Evolutionary conservation across 2,329 filamentous ascomycete species (phyloP).

Genomic region (Pyrenochaeta sp.): DNA sequence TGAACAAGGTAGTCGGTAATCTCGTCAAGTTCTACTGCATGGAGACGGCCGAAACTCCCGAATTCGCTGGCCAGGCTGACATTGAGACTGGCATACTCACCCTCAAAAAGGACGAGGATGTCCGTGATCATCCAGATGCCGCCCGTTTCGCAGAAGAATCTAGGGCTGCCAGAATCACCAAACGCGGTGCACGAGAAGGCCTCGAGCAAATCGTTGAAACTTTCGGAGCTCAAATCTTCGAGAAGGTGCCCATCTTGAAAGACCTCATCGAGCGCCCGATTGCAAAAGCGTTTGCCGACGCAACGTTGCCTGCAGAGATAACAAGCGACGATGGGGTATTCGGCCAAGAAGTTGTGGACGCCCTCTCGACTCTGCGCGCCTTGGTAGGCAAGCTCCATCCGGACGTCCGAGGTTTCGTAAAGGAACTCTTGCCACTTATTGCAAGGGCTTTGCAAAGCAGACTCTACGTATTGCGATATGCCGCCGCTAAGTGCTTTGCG

Average conservation of each 20-base stretch:
- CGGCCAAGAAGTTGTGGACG: conserved; percentile 93
- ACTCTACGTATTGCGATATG: conserved; percentile 92
- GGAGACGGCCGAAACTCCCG: conserved; percentile 95
- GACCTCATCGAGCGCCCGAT: conserved; percentile 84
- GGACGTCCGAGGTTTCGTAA: conserved; percentile 78
- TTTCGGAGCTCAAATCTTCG: conserved; percentile 79
- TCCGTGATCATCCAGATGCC: conserved; percentile 89
- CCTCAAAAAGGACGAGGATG: conserved; percentile 95
- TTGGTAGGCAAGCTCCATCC: conserved; percentile 87
- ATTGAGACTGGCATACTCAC: conserved; percentile 86
- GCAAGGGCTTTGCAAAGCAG: conserved; percentile 87
- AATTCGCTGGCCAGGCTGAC: conserved; percentile 83
- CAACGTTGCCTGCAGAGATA: conserved; percentile 73
- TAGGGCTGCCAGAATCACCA: conserved; percentile 85
- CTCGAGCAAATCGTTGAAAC: conserved; percentile 83
- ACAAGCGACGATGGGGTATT: conserved; percentile 75
- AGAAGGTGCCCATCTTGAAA: conserved; percentile 83
- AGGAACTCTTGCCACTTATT: conserved; percentile 82
- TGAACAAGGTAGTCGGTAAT: conserved; percentile 95
- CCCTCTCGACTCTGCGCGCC: conserved; percentile 88
- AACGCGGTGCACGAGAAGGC: conserved; percentile 92
- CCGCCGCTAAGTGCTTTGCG: conserved; percentile 95
- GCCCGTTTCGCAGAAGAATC: conserved; percentile 89
- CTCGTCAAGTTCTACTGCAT: conserved; percentile 97
- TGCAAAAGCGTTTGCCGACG: conserved; percentile 72